Base-by-base conservation (phyloP, 2,329 filamentous ascomycete species). In the Waltergamsia citrina region DNA sequence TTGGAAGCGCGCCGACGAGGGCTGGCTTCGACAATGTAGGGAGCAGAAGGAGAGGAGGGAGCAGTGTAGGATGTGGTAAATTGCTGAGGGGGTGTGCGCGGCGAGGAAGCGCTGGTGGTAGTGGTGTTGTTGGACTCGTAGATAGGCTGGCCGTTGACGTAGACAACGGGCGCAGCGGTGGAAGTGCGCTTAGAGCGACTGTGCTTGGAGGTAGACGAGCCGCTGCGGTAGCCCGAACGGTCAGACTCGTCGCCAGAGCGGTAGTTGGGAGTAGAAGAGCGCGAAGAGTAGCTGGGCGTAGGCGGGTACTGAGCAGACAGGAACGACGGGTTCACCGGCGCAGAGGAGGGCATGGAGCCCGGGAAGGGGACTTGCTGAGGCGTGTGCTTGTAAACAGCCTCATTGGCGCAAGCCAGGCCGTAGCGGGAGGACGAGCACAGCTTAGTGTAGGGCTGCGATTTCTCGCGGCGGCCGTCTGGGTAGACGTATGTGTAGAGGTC, bases 401-500 rank as follows among this genome's bases (percentile, higher is more conserved):
- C 57, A 40, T 56, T 53, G 41, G 53, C 37, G 56, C 69, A 72
- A 35, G 58, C 57, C 20, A 53, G 47, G 36, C 57, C 58, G 29
- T 56, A 48, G 15, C 57, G 58, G 29, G 63, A 57, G 14, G 54
- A 44, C 9, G 50, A 41, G 54, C 66, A 66, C 25, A 57, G 49
- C 21, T 54, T 47, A n/a, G 28, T 23, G 12, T n/a, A 8, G 35
- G 59, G 57, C 32, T 56, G 52, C 23, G 47, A 43, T 32, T 50
- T 47, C 43, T 54, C 47, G 31, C 38, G 41, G 32, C 52, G 57
- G 37, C 64, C 64, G 48, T 71, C 62, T 4, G 65, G 58, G 56
- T 63, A 61, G 45, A 62, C 46, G 47, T 65, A 63, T 22, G 62
- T 55, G 55, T 60, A 67, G 33, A 65, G 41, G 44, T 67, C 57